Percentiles rank a stretch among this genome's conserved stretches.
These are phyloP conservation scores for Tricholomella constricta DNA, from an alignment of 768 basidiomycete species.

Conservation along the genomic window DNA sequence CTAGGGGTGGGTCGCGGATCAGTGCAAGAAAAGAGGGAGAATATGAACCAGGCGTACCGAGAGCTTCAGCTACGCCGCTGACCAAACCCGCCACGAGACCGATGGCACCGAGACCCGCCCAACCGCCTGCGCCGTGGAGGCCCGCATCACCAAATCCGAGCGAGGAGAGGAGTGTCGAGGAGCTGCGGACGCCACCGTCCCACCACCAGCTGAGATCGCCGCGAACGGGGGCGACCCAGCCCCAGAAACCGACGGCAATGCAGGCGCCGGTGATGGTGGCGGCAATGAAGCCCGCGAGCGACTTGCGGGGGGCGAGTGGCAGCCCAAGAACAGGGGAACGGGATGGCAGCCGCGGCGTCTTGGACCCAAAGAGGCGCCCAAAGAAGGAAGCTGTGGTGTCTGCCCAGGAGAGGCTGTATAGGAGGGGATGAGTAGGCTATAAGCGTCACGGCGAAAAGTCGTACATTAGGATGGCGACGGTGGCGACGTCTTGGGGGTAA, in stretches of 20 bases:
- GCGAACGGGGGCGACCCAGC: conserved; percentile 51
- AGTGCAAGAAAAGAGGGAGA: not conserved
- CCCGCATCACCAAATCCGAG: conserved; percentile 15
- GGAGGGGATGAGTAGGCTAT: not conserved
- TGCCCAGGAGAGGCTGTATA: conserved; percentile 85
- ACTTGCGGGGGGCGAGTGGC: conserved; percentile 81
- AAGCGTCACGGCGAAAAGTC: conserved; percentile 24
- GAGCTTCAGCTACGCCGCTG: conserved; percentile 84
- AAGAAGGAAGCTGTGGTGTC: conserved; percentile 93
- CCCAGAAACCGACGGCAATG: conserved; percentile 75
- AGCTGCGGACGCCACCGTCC: conserved; percentile 48
- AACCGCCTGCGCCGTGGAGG: conserved; percentile 33
- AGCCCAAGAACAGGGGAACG: conserved; percentile 49
- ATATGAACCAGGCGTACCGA: conserved; percentile 56
- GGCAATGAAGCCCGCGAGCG: conserved; percentile 81
- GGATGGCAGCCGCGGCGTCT: conserved; percentile 54
- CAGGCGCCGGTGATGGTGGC: conserved; percentile 71
- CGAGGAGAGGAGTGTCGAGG: conserved; percentile 17
- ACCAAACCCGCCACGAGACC: conserved; percentile 73
- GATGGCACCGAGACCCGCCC: conserved; percentile 55
- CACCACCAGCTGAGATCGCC: conserved; percentile 56
- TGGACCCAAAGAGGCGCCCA: conserved; percentile 80
- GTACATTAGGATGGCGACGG: conserved; percentile 88
- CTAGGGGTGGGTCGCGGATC: conserved; percentile 39
- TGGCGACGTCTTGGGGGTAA: conserved; percentile 85